Evolutionary conservation across 108 stramenopile genomes (phyloP).

Genomic region (Schizochytrium sp.): DNA sequence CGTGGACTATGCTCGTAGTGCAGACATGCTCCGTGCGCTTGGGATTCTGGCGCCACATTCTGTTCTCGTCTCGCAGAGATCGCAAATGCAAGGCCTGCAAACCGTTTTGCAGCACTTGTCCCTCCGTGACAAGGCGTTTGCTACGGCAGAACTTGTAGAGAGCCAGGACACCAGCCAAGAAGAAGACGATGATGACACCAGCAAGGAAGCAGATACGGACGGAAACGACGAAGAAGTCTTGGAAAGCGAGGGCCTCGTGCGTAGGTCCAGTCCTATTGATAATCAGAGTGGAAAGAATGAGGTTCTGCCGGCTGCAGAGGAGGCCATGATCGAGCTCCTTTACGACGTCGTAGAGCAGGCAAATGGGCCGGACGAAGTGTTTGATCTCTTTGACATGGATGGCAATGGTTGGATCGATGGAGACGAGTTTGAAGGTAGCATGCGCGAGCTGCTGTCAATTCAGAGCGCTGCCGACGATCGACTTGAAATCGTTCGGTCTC

Average conservation of each 20-base stretch:
- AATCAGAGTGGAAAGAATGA: no score
- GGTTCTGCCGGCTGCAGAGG: background rate
- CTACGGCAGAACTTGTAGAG: no score
- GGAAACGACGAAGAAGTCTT: no score
- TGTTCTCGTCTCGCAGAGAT: background rate
- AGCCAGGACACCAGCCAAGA: no score
- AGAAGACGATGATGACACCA: no score
- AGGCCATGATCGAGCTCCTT: background rate
- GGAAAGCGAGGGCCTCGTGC: no score
- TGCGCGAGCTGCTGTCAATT: background rate
- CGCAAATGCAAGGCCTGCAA: background rate
- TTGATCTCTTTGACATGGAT: constrained; percentile 3
- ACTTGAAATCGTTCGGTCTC: background rate
- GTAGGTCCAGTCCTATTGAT: no score
- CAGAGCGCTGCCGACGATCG: background rate
- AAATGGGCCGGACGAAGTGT: background rate
- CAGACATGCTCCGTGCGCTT: background rate
- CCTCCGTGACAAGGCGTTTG: no score
- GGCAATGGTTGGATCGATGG: background rate
- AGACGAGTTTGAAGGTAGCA: background rate
- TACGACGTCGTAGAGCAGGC: background rate
- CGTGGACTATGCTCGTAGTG: background rate
- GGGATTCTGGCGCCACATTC: background rate
- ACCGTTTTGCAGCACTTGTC: background rate
- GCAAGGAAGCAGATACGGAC: no score